Conservation (phyloP, 75 land plant genomes). For the Selaginella moellendorffii region DNA sequence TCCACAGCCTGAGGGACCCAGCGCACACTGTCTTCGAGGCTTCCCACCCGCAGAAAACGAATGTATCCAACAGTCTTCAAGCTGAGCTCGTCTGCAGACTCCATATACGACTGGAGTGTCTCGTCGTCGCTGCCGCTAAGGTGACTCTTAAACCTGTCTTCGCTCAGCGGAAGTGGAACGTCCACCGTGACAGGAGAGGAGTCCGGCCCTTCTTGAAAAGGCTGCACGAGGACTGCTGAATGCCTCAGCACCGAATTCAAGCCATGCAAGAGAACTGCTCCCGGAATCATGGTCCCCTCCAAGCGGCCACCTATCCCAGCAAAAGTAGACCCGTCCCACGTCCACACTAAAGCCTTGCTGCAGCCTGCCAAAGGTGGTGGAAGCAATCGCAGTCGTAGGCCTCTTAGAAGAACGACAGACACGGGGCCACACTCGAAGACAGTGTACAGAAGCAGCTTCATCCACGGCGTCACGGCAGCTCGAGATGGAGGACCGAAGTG, state of each 20-base stretch:
- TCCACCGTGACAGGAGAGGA: background rate
- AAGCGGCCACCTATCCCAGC: constrained; percentile 89
- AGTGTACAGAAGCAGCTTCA: constrained; percentile 76
- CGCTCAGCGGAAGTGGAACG: background rate
- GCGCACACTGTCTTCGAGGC: constrained; percentile 23
- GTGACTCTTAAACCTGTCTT: background rate
- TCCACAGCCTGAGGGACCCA: constrained; percentile 94
- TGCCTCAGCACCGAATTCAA: constrained; percentile 68
- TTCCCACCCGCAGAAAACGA: constrained; percentile 47
- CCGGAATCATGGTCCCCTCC: constrained; percentile 86
- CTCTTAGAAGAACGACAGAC: constrained; percentile 80
- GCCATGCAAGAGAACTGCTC: constrained; percentile 79
- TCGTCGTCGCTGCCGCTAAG: background rate
- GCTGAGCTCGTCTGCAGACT: constrained; percentile 34
- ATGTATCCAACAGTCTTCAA: constrained; percentile 71
- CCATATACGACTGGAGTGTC: background rate
- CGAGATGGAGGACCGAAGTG: constrained; percentile 95
- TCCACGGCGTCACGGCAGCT: constrained; percentile 91
- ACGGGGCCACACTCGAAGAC: constrained; percentile 56
- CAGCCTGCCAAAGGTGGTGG: constrained; percentile 84
- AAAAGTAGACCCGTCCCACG: constrained; percentile 79
- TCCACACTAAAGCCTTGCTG: constrained; percentile 84
- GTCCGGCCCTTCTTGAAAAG: constrained; percentile 29
- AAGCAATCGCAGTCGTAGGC: constrained; percentile 72
- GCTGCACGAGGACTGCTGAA: constrained; percentile 85